Percentiles rank a stretch among this genome's conserved stretches.
Evolutionary conservation across 2,329 filamentous ascomycete genomes (phyloP).

Genomic region (Sphaerulina vaccinii): DNA sequence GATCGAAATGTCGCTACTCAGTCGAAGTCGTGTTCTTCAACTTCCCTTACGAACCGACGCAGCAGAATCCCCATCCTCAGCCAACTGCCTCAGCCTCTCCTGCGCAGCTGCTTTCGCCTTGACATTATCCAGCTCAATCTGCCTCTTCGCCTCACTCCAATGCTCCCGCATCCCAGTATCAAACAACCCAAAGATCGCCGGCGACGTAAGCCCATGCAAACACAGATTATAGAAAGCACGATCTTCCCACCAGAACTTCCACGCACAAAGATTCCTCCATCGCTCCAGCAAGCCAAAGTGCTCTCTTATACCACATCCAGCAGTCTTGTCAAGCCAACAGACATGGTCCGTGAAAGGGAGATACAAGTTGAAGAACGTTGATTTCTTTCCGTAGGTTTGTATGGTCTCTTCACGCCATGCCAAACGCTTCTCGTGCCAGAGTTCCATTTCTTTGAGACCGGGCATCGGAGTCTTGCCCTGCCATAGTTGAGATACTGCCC

Average conservation of each 20-base stretch:
- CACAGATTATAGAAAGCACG: conserved; percentile 6
- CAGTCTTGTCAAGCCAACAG: conserved; percentile 36
- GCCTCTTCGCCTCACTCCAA: conserved; percentile 6
- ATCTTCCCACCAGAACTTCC: conserved; percentile 17
- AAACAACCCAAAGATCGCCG: conserved; percentile 13
- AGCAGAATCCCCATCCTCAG: too few relatives aligned
- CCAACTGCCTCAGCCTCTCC: background rate
- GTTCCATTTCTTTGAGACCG: conserved; percentile 5
- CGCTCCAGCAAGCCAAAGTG: conserved; percentile 32
- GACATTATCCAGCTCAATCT: background rate
- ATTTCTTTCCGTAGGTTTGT: conserved; percentile 9
- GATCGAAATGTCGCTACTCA: too few relatives aligned
- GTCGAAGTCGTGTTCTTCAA: too few relatives aligned
- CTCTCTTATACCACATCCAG: conserved; percentile 35
- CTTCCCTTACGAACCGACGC: too few relatives aligned
- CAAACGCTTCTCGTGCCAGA: conserved; percentile 20
- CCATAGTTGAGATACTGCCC: conserved; percentile 16
- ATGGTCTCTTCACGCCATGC: conserved; percentile 13
- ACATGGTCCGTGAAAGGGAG: conserved; percentile 28
- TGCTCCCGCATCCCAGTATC: conserved; percentile 11
- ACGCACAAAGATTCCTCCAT: conserved; percentile 18
- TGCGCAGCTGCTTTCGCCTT: background rate
- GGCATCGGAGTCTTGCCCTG: conserved; percentile 10
- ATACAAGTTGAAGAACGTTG: conserved; percentile 26
- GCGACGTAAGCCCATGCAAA: conserved; percentile 15